Conservation (phyloP, 768 basidiomycete genomes). For the Mycena leptocephala region DNA sequence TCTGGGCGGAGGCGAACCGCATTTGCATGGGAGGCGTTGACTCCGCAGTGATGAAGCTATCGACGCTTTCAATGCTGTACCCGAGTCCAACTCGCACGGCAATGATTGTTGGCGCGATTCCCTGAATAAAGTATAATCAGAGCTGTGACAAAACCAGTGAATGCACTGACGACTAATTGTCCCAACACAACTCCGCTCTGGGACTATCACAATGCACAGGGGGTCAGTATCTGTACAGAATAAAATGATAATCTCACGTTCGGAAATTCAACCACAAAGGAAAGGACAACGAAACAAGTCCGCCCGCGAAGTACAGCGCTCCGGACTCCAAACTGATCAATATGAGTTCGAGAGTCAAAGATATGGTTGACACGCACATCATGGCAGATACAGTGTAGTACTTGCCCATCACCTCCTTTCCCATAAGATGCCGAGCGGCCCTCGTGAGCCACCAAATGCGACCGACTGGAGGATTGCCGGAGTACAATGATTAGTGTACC, state of each 20-base stretch:
- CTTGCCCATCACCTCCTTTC: background rate
- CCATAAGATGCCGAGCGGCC: background rate
- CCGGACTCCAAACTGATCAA: background rate
- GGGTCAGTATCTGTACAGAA: background rate
- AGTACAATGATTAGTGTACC: background rate
- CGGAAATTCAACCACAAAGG: background rate
- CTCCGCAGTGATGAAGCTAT: background rate
- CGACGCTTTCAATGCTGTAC: background rate
- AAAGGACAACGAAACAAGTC: background rate
- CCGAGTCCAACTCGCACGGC: background rate
- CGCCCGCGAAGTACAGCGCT: background rate
- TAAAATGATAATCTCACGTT: background rate
- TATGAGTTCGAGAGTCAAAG: background rate
- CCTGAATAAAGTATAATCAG: background rate
- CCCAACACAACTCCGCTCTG: background rate
- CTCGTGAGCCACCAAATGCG: background rate
- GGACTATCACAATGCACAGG: background rate
- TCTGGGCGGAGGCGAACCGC: background rate
- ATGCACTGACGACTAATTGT: background rate
- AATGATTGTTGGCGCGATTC: background rate
- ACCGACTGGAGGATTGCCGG: background rate
- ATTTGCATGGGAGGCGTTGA: background rate
- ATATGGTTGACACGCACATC: background rate
- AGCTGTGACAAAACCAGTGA: background rate
- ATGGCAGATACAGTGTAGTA: background rate